Base-by-base conservation (phyloP, 352 stramenopile genomes). In the Globisporangium barbulae region DNA sequence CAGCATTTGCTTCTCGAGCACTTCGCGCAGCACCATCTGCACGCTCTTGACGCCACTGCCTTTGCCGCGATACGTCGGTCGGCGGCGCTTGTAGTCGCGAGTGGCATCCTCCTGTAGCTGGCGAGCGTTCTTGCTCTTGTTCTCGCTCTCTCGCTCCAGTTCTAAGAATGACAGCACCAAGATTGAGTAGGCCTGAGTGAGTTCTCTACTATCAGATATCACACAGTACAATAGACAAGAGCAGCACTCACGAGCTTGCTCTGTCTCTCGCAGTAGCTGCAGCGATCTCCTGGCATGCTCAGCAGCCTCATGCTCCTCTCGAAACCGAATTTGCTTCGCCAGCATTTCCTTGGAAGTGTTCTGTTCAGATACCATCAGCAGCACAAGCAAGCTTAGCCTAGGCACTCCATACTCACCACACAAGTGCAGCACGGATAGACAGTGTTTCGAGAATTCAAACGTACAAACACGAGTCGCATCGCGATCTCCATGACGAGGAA, bases 401-500 rank as follows among this genome's bases (percentile, higher is more conserved):
- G 37, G 13, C 37, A 44, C 15, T 44, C 12, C 37, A 56, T 7
- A 39, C 10, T 21, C 25, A 5, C 8, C 17, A n/a, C 33, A 37
- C n/a, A 22, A 31, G 25, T 6, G 10, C 28, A 42, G 5, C 37
- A 54, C 9, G 60, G 15, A 28, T 19, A 31, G 22, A 37, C 44
- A 9, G 15, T 64, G 49, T 33, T 44, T 59, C 50, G 60, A 39
- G 30, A 13, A 44, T 15, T 8, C 47, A 64, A 41, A 67, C 67
- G 63, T 82, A 89, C 79, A 54, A 85, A 90, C 31, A 80, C 70
- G 45, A 67, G 61, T 13, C 62, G 61, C n/a, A 83, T 63, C 2
- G 70, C 83, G 31, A 91, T 78, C 57, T 94, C 79, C 30, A 91
- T 53, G 7, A 90, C 66, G 49, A 92, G 61, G 67, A 88, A 94